Conservation (phyloP, 129 eudicot species). For the Flaveria linearis region DNA sequence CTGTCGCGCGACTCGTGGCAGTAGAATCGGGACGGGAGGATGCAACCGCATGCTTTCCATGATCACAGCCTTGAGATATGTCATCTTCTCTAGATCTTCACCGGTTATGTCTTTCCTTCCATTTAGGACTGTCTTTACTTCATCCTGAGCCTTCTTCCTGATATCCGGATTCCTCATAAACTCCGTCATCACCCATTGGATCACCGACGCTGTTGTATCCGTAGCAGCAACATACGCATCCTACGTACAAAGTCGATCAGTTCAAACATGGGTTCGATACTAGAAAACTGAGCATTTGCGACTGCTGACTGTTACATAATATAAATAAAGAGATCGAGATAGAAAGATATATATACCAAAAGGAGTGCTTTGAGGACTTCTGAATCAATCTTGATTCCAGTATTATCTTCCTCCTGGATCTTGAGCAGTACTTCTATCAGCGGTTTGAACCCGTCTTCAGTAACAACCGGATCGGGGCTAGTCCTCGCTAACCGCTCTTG, state of each 20-base stretch:
- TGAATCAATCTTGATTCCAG: constrained; percentile 38
- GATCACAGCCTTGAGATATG: constrained; percentile 11
- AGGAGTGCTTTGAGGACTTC: constrained; percentile 56
- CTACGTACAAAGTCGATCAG: neutral
- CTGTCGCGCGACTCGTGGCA: neutral
- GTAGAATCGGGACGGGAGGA: constrained; percentile 9
- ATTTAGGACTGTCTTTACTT: neutral
- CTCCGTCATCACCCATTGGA: constrained; percentile 18
- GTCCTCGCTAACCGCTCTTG: constrained; percentile 24
- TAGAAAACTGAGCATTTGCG: no score
- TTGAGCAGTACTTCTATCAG: constrained; percentile 48
- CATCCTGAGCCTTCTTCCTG: constrained; percentile 12
- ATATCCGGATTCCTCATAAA: neutral
- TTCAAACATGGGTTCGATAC: neutral
- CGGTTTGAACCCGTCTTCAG: constrained; percentile 19
- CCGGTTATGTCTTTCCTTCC: constrained; percentile 15
- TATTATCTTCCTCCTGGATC: constrained; percentile 33
- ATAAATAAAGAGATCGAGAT: neutral
- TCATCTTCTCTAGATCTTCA: constrained; percentile 15
- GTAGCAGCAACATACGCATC: constrained; percentile 5
- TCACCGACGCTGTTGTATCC: constrained; percentile 9
- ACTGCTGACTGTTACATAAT: no score
- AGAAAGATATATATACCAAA: constrained; percentile 32
- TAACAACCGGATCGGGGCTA: neutral
- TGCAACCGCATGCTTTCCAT: constrained; percentile 14